Percentiles rank a stretch among this genome's conserved stretches.
phyloP scores from a whole-genome alignment of 2,329 filamentous ascomycete genomes.

The Fusarium cicatricum region DNA sequence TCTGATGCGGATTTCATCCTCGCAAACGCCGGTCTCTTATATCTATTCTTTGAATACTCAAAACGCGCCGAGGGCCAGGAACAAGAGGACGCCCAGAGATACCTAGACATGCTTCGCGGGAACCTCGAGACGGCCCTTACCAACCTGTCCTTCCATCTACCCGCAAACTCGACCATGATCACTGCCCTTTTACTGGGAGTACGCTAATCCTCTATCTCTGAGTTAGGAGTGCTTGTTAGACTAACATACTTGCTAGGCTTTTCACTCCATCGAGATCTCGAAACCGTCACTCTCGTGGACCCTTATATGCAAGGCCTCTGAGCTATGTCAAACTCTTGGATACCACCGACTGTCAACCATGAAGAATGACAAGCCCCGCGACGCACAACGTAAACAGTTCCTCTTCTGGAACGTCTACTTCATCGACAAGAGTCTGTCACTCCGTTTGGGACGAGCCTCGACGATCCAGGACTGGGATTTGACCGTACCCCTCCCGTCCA shows the following conservation, averaged over 20 bases:
- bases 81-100: slow-evolving; percentile 36
- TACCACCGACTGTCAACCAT: slow-evolving; percentile 42
- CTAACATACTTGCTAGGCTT: slow-evolving; percentile 35
- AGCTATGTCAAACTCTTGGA: slow-evolving; percentile 44
- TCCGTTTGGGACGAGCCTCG: slow-evolving; percentile 62
- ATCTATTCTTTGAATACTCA: slow-evolving; percentile 41
- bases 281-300: slow-evolving; percentile 46
- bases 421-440: slow-evolving; percentile 62
- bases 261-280: slow-evolving; percentile 45
- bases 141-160: slow-evolving; percentile 45
- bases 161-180: slow-evolving; percentile 42
- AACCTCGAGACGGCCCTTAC: slow-evolving; percentile 46
- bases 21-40: slow-evolving; percentile 45
- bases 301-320: slow-evolving; percentile 44
- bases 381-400: slow-evolving; percentile 38
- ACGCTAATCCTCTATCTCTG: neutral
- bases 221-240: too few species aligned
- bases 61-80: slow-evolving; percentile 22
- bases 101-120: slow-evolving; percentile 36
- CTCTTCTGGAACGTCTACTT: slow-evolving; percentile 68
- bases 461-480: slow-evolving; percentile 67
- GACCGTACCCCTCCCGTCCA: slow-evolving; percentile 49
- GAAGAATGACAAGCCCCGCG: slow-evolving; percentile 31
- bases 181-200: slow-evolving; percentile 38
- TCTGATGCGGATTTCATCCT: slow-evolving; percentile 46